These are phyloP conservation scores for Globisporangium solare DNA, from an alignment of 352 stramenopile species.

Conservation along the genomic window DNA sequence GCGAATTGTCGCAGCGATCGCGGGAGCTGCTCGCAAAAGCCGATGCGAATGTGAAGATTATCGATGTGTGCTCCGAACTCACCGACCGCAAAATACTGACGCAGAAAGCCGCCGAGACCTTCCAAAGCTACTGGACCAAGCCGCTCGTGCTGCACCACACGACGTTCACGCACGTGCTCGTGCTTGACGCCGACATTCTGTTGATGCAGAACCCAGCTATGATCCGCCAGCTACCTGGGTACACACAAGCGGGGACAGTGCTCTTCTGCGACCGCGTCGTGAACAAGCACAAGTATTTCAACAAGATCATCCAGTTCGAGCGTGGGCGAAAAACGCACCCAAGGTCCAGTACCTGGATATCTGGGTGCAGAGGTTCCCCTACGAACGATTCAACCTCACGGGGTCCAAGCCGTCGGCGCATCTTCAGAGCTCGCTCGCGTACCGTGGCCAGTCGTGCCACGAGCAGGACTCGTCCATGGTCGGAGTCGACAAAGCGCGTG, in stretches of 20 bases:
- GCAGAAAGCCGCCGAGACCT: conserved; percentile 19
- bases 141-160: conserved; percentile 50
- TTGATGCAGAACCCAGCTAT: conserved; percentile 31
- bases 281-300: too few species aligned
- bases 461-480: conserved; percentile 62
- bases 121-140: conserved; percentile 58
- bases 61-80: conserved; percentile 52
- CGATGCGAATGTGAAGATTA: conserved; percentile 44
- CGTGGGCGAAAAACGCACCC: conserved; percentile 15
- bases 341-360: conserved; percentile 27
- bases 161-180: conserved; percentile 32
- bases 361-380: conserved; percentile 36
- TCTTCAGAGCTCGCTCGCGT: conserved; percentile 35
- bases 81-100: conserved; percentile 28
- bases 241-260: conserved; percentile 34
- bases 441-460: conserved; percentile 31
- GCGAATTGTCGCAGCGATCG: conserved; percentile 35
- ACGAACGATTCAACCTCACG: conserved; percentile 29
- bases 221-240: conserved; percentile 26
- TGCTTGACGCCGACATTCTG: conserved; percentile 51
- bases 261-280: conserved; percentile 54
- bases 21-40: conserved; percentile 28
- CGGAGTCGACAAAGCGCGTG: conserved; percentile 23
- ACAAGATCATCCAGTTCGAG: too few species aligned
- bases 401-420: conserved; percentile 30